These are phyloP conservation scores for Elaphomyces granulatus DNA, from an alignment of 495 filamentous ascomycete species.

Conservation along the genomic window DNA sequence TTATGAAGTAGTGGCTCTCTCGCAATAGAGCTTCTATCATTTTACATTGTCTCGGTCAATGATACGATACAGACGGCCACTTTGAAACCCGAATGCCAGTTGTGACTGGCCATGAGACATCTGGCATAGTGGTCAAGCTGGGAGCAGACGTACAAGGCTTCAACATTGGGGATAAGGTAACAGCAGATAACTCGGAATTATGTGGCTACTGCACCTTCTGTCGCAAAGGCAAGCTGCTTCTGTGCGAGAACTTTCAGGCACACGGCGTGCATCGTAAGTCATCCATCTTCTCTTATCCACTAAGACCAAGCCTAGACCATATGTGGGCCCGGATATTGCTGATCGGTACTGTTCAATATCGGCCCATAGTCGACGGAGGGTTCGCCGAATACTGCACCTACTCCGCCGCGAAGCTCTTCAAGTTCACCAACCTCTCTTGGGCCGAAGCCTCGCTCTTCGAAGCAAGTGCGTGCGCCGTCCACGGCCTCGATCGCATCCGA, in stretches of 20 bases:
- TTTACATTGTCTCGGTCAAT: too few relatives aligned
- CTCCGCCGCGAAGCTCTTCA: slow-evolving; percentile 40
- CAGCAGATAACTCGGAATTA: slow-evolving; percentile 12
- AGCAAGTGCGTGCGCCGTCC: slow-evolving; percentile 46
- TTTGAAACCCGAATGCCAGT: too few relatives aligned
- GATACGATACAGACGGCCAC: too few relatives aligned
- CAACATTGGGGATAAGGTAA: slow-evolving; percentile 39
- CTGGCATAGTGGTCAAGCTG: slow-evolving; percentile 37
- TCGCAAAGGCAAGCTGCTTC: slow-evolving; percentile 39
- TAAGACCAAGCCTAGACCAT: too few relatives aligned
- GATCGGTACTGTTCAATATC: too few relatives aligned
- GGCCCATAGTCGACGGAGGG: slow-evolving; percentile 38
- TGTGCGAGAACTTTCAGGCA: slow-evolving; percentile 44
- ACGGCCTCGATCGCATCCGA: slow-evolving; percentile 45
- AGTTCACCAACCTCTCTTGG: slow-evolving; percentile 40
- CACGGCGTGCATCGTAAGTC: too few relatives aligned
- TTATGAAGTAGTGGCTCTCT: too few relatives aligned
- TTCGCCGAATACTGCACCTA: slow-evolving; percentile 43
- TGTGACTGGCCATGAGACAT: too few relatives aligned
- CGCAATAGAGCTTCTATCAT: too few relatives aligned
- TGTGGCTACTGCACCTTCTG: slow-evolving; percentile 49
- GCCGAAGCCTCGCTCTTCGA: slow-evolving; percentile 46
- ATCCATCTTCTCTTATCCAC: too few relatives aligned
- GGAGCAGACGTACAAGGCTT: slow-evolving; percentile 39
- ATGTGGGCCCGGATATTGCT: too few relatives aligned